A percentile compares a stretch with the other conserved stretches of the same genome.
Conservation (phyloP, 2,329 filamentous ascomycete genomes). For the Aspergillus hortae region DNA sequence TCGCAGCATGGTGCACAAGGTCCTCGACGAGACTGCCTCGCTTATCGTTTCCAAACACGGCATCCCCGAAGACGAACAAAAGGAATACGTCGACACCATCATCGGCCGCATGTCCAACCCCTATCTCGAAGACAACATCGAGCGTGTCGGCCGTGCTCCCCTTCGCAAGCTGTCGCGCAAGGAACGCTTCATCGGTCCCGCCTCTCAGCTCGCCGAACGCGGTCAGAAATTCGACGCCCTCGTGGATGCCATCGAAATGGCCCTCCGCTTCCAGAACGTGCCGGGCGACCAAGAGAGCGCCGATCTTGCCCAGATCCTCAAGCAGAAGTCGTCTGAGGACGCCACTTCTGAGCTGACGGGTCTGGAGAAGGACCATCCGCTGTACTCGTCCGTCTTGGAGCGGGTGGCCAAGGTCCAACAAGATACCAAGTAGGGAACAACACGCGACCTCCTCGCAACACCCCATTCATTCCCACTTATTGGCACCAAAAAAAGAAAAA, state of each 20-base stretch:
- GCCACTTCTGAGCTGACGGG: slow-evolving; percentile 80
- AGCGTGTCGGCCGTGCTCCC: slow-evolving; percentile 92
- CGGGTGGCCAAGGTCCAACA: slow-evolving; percentile 79
- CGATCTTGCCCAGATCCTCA: slow-evolving; percentile 82
- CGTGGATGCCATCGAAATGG: slow-evolving; percentile 82
- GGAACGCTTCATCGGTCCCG: slow-evolving; percentile 93
- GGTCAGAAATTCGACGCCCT: slow-evolving; percentile 70
- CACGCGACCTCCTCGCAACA: not conserved
- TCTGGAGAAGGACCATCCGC: slow-evolving; percentile 69
- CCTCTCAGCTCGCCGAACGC: slow-evolving; percentile 79
- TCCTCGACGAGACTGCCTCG: slow-evolving; percentile 78
- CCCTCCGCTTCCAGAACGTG: slow-evolving; percentile 92
- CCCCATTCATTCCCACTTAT: slow-evolving; percentile 9
- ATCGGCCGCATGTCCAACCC: slow-evolving; percentile 91
- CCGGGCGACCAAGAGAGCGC: slow-evolving; percentile 85
- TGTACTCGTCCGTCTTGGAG: slow-evolving; percentile 71
- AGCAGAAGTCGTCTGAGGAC: slow-evolving; percentile 66
- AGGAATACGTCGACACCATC: slow-evolving; percentile 87
- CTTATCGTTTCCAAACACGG: slow-evolving; percentile 85
- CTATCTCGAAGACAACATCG: slow-evolving; percentile 84
- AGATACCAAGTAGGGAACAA: slow-evolving; percentile 34
- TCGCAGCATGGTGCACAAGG: slow-evolving; percentile 71
- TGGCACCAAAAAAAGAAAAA: slow-evolving; percentile 9
- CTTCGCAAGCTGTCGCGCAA: slow-evolving; percentile 90
- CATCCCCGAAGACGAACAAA: slow-evolving; percentile 71